Conservation (phyloP, 2,329 filamentous ascomycete species). For the Scolecobasidium constrictum region DNA sequence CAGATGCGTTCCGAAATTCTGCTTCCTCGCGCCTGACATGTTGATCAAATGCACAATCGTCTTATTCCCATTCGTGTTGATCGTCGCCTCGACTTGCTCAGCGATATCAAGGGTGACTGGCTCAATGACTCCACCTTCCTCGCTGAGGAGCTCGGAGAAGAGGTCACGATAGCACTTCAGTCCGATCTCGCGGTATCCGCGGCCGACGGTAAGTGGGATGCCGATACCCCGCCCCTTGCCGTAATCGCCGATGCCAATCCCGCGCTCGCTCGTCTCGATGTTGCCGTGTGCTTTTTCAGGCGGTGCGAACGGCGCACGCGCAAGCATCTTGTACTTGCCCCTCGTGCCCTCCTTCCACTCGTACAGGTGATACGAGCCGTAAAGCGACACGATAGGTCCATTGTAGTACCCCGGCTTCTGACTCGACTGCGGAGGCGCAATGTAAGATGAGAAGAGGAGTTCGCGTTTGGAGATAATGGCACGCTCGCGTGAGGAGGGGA, state of each 20-base stretch:
- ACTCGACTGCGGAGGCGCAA: too few relatives aligned
- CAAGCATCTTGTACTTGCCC: background rate
- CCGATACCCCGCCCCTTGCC: background rate
- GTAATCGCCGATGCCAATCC: background rate
- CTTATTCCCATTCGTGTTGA: too few relatives aligned
- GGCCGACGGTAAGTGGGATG: constrained; percentile 5
- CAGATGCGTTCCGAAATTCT: constrained; percentile 2
- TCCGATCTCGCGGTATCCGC: constrained; percentile 5
- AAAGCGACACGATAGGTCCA: background rate
- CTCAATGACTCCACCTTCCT: too few relatives aligned
- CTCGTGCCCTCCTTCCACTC: background rate
- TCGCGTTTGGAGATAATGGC: too few relatives aligned
- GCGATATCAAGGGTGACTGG: too few relatives aligned
- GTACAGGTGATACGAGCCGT: background rate
- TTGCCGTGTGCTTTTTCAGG: constrained; percentile 5
- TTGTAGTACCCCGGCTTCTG: background rate
- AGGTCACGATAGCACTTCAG: too few relatives aligned
- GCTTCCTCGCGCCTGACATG: constrained; percentile 7
- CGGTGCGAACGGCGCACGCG: constrained; percentile 2
- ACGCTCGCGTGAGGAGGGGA: too few relatives aligned
- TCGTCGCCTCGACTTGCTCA: too few relatives aligned
- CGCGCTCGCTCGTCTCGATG: background rate
- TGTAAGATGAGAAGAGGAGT: too few relatives aligned
- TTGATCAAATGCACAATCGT: constrained; percentile 6
- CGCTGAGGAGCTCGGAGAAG: too few relatives aligned